Conservation (phyloP, 2,329 filamentous ascomycete genomes). For the Epicoccum sorghinum region DNA sequence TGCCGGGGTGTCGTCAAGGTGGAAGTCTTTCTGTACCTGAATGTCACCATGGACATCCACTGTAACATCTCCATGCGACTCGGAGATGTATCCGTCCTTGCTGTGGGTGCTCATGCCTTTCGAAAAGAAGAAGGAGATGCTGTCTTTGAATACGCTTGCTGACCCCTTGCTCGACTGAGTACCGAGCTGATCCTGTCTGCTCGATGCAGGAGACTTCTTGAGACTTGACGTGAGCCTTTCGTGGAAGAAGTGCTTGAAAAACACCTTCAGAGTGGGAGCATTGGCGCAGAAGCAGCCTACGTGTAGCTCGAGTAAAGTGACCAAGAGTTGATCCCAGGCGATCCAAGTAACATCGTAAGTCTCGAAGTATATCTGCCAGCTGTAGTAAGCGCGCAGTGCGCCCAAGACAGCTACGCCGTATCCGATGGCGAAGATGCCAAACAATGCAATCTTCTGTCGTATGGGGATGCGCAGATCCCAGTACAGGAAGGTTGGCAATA, state of each 20-base stretch:
- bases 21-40: slow-evolving; percentile 23
- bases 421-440: slow-evolving; percentile 41
- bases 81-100: slow-evolving; percentile 32
- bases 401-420: slow-evolving; percentile 36
- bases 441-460: slow-evolving; percentile 38
- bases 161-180: slow-evolving; percentile 15
- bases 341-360: slow-evolving; percentile 42
- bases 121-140: slow-evolving; percentile 16
- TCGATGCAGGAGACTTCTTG: slow-evolving; percentile 4
- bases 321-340: slow-evolving; percentile 26
- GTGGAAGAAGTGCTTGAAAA: slow-evolving; percentile 40
- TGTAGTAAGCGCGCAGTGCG: slow-evolving; percentile 33
- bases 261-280: slow-evolving; percentile 40
- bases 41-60: slow-evolving; percentile 33
- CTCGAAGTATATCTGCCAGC: slow-evolving; percentile 35
- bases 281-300: slow-evolving; percentile 42
- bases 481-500: slow-evolving; percentile 41
- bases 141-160: slow-evolving; percentile 12
- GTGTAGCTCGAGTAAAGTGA: slow-evolving; percentile 35
- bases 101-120: slow-evolving; percentile 9
- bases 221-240: slow-evolving; percentile 24
- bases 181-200: not conserved
- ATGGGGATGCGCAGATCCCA: slow-evolving; percentile 39
- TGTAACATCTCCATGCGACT: slow-evolving; percentile 24
- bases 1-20: slow-evolving; percentile 18